A percentile compares a stretch with the other conserved stretches of the same genome.
Evolutionary conservation across 2,329 filamentous ascomycete genomes (phyloP).

Genomic region (Didymella glomerata): DNA sequence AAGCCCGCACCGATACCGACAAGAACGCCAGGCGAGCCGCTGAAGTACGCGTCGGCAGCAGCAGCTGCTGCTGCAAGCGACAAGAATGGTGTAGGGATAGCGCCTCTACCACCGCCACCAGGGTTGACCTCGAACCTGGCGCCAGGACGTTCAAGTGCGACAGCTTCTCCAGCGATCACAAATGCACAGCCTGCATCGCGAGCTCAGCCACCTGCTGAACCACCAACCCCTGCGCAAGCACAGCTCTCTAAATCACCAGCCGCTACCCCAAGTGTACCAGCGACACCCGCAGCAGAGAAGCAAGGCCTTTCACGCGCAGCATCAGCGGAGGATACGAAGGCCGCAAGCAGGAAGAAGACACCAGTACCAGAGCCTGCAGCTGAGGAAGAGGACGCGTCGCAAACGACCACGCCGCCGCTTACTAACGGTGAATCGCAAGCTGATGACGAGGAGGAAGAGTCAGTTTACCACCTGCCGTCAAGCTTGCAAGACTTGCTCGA

Average conservation of each 20-base stretch:
- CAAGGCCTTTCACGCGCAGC: conserved; percentile 41
- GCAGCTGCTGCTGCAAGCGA: conserved; percentile 92
- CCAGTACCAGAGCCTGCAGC: conserved; percentile 39
- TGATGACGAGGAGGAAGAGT: conserved; percentile 72
- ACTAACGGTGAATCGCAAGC: conserved; percentile 64
- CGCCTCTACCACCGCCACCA: conserved; percentile 90
- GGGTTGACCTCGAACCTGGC: conserved; percentile 54
- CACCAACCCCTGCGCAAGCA: conserved; percentile 32
- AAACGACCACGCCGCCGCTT: conserved; percentile 50
- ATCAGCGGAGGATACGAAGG: conserved; percentile 42
- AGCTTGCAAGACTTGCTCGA: conserved; percentile 90
- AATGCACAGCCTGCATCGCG: conserved; percentile 53
- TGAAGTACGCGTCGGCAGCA: conserved; percentile 97
- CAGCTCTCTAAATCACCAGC: conserved; percentile 59
- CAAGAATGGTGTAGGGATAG: conserved; percentile 87
- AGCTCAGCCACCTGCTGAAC: conserved; percentile 51
- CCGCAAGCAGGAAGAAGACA: conserved; percentile 41
- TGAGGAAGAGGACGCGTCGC: conserved; percentile 45
- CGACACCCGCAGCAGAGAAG: conserved; percentile 59
- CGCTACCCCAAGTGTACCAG: conserved; percentile 54
- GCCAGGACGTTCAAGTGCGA: conserved; percentile 59
- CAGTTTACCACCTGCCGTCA: conserved; percentile 89
- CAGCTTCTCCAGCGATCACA: conserved; percentile 60
- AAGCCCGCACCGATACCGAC: conserved; percentile 90
- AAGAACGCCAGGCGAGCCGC: conserved; percentile 83